Evolutionary conservation across 2,329 filamentous ascomycete genomes (phyloP), one percentile per base, ranked within the genome.

Genomic region (Fusarium devonianum): DNA sequence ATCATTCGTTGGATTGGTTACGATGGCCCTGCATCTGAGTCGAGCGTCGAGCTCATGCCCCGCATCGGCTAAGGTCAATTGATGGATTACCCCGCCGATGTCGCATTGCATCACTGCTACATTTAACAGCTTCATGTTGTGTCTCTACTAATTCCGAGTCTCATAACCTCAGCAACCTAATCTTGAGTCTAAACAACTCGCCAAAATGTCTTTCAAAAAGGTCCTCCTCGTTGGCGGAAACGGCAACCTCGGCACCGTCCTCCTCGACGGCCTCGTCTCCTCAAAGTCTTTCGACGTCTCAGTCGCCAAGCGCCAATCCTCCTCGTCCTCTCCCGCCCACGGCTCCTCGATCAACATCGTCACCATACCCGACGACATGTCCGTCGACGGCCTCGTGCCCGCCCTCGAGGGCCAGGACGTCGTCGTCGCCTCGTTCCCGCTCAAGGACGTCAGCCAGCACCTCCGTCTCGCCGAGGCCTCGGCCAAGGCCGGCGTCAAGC

Each of bases 381-480:
- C 61, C 5, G 53, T 69, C n/a, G 60, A 69, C 1, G 67, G 67
- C 11, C 61, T 88, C 7, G 74, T 71, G 4, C 50, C 71, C 1
- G 78, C 77, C 0, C 75, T 88, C 39, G 59, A 73, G 28, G 81
- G 78, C 11, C 78, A 84, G 42, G 83, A 87, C 59, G 85, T 80
- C 9, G 75, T 86, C 14, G 66, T 87, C 28, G 67, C 69, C 7
- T 67, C 68, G 0, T 66, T 73, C 26, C 69, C 67, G 1, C 59
- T 72, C 23, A 55, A 73, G n/a, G 72, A 80, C 7, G 72, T 85
- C 29, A 72, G 73, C 21, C 65, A 69, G 44, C 71, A 73, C 39
- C 52, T 73, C 5, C 69, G 80, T 7, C 73, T 87, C 44, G 78
- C 83, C 33, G 78, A 86, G 39, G 85, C 84, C 0, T 78, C 83